Evolutionary conservation across 78 protist genomes (phyloP).

Genomic region (Creolimax fragrantissima): DNA sequence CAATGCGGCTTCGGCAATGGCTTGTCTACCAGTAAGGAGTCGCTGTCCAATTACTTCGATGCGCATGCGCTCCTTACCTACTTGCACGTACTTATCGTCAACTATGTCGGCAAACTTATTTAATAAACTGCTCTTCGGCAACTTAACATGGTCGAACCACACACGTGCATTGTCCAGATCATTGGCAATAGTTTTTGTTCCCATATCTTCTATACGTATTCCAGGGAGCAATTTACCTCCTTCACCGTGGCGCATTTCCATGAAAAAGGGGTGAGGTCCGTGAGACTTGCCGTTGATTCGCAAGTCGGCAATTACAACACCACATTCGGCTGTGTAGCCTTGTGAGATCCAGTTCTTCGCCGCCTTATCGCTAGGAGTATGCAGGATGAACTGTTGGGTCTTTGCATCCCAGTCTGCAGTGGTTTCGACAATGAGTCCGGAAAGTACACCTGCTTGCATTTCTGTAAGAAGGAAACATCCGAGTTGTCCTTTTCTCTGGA

Average conservation of each 20-base stretch:
- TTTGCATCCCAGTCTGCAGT: constrained; percentile 62
- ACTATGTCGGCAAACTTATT: not conserved
- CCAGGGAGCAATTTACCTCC: not conserved
- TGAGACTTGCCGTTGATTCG: constrained; percentile 38
- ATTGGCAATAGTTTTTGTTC: constrained; percentile 50
- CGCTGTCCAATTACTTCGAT: constrained; percentile 31
- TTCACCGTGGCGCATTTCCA: constrained; percentile 26
- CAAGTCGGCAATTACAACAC: constrained; percentile 62
- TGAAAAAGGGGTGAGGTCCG: constrained; percentile 56
- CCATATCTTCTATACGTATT: constrained; percentile 42
- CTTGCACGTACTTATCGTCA: constrained; percentile 20
- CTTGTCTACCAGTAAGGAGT: not conserved
- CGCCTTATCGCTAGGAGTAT: constrained; percentile 44
- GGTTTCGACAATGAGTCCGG: constrained; percentile 53
- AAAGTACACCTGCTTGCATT: not conserved
- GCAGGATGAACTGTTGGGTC: constrained; percentile 57
- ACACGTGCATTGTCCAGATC: constrained; percentile 34
- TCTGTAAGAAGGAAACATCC: constrained; percentile 15
- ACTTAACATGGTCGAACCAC: constrained; percentile 9
- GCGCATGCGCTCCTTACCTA: not conserved
- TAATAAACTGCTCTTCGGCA: not conserved
- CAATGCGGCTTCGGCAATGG: constrained; percentile 23
- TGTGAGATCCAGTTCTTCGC: constrained; percentile 75
- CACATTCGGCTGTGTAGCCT: constrained; percentile 52
- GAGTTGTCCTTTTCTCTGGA: not conserved